A percentile compares a stretch with the other conserved stretches of the same genome.
Evolutionary conservation across 2,329 filamentous ascomycete genomes (phyloP).

Genomic region (Aspergillus alliaceus): DNA sequence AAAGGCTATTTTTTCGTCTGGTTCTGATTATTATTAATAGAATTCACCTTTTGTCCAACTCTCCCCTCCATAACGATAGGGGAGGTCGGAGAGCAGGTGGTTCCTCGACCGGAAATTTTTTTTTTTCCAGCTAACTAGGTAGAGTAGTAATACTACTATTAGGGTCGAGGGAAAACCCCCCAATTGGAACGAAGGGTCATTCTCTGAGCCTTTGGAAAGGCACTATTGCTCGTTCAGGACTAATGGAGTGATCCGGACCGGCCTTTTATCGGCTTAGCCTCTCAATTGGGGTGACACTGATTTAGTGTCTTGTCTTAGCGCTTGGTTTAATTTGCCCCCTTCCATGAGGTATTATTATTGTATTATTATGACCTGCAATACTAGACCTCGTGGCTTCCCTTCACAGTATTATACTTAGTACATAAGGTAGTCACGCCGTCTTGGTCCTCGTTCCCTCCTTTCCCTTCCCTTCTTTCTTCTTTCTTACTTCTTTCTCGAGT

Average conservation of each 20-base stretch:
- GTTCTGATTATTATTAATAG: not conserved
- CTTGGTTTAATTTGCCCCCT: slow-evolving; percentile 8
- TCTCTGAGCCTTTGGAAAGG: not conserved
- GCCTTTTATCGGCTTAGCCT: slow-evolving; percentile 6
- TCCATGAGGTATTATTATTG: not conserved
- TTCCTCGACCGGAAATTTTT: not conserved
- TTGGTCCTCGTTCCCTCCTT: slow-evolving; percentile 11
- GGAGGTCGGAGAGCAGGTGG: not conserved
- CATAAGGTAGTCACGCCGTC: slow-evolving; percentile 5
- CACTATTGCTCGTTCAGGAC: not conserved
- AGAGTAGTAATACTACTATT: too few relatives aligned
- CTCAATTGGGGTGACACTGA: slow-evolving; percentile 4
- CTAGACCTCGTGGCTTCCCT: not conserved
- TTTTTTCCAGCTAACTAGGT: too few relatives aligned
- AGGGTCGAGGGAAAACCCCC: too few relatives aligned
- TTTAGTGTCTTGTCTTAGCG: slow-evolving; percentile 1
- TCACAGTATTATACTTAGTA: not conserved
- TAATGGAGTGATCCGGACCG: slow-evolving; percentile 2
- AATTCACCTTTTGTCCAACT: not conserved
- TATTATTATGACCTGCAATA: not conserved
- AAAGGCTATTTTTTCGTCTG: not conserved
- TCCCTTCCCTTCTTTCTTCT: slow-evolving; percentile 9
- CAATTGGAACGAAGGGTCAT: not conserved
- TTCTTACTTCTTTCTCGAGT: slow-evolving; percentile 6
- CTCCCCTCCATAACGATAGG: too few relatives aligned